phyloP scores from a whole-genome alignment of 2,329 filamentous ascomycete species.

The Pseudocercospora vitis region DNA sequence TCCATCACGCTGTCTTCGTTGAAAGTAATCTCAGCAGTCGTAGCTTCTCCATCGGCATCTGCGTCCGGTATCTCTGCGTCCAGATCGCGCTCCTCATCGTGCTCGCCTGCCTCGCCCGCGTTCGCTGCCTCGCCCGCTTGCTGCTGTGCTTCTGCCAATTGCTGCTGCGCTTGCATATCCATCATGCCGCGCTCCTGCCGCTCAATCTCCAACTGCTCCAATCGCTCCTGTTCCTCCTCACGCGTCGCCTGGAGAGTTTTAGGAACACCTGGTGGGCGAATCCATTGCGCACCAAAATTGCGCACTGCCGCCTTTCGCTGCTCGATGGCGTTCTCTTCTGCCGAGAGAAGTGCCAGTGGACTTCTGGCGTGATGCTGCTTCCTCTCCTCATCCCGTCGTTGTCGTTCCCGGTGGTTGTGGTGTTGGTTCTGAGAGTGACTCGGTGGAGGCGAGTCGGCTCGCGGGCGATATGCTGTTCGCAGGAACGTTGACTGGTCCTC shows the following conservation, averaged over 20 bases:
- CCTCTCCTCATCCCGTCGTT: slow-evolving; percentile 37
- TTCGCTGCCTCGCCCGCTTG: slow-evolving; percentile 40
- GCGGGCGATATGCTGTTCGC: slow-evolving; percentile 30
- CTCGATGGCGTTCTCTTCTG: slow-evolving; percentile 75
- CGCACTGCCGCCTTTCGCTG: slow-evolving; percentile 78
- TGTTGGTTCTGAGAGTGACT: slow-evolving; percentile 26
- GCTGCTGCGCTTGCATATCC: slow-evolving; percentile 65
- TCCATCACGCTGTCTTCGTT: slow-evolving; percentile 52
- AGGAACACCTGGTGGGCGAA: slow-evolving; percentile 79
- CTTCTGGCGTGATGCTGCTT: slow-evolving; percentile 48
- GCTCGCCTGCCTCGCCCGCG: slow-evolving; percentile 45
- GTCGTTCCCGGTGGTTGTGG: slow-evolving; percentile 33
- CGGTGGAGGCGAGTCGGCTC: slow-evolving; percentile 31
- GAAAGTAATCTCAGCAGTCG: slow-evolving; percentile 48
- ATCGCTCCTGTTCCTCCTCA: slow-evolving; percentile 84
- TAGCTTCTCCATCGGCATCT: slow-evolving; percentile 55
- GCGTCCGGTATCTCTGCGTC: slow-evolving; percentile 66
- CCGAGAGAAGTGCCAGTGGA: slow-evolving; percentile 66
- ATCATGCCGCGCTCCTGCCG: slow-evolving; percentile 68
- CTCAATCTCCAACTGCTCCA: slow-evolving; percentile 77
- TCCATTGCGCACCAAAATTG: slow-evolving; percentile 86
- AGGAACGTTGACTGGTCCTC: slow-evolving; percentile 32
- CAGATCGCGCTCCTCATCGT: slow-evolving; percentile 45
- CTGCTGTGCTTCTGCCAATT: slow-evolving; percentile 56
- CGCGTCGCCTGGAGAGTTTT: slow-evolving; percentile 90